These are phyloP conservation scores for Paecilomyces dactylethromorphus DNA, from an alignment of 2,329 filamentous ascomycete genomes.

Conservation along the genomic window DNA sequence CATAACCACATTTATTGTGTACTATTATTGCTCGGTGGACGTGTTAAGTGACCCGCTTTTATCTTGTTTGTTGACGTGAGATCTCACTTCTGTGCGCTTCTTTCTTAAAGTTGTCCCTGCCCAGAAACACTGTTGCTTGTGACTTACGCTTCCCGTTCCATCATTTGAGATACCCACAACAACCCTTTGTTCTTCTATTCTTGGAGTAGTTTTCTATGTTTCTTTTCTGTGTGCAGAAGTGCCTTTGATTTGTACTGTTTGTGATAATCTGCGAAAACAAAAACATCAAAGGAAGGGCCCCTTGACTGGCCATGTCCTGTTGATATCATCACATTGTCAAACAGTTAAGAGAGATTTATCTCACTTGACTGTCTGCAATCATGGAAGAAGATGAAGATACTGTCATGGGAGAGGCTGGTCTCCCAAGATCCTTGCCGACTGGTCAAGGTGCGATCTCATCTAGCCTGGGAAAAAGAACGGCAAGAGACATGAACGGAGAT, in stretches of 20 bases:
- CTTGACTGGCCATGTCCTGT: neutral
- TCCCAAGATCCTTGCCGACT: slow-evolving; percentile 12
- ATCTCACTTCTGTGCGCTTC: neutral
- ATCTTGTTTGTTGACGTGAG: neutral
- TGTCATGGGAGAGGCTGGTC: slow-evolving; percentile 29
- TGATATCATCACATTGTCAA: neutral
- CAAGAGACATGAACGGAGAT: slow-evolving; percentile 12
- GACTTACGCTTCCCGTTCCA: neutral
- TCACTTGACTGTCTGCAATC: neutral
- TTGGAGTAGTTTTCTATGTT: neutral
- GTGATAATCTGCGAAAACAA: neutral
- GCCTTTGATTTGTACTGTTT: neutral
- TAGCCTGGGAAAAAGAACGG: slow-evolving; percentile 10
- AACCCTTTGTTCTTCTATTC: neutral
- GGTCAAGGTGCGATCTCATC: slow-evolving; percentile 10
- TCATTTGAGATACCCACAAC: neutral
- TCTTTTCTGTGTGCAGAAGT: neutral
- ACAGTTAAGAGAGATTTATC: neutral
- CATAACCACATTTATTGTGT: neutral
- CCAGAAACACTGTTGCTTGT: neutral
- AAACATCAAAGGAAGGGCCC: neutral
- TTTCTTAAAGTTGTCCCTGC: neutral
- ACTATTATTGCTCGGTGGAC: neutral
- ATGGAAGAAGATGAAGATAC: slow-evolving; percentile 33
- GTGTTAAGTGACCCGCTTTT: neutral